phyloP scores from a whole-genome alignment of 148 eudicot species.

The Euryodendron excelsum region DNA sequence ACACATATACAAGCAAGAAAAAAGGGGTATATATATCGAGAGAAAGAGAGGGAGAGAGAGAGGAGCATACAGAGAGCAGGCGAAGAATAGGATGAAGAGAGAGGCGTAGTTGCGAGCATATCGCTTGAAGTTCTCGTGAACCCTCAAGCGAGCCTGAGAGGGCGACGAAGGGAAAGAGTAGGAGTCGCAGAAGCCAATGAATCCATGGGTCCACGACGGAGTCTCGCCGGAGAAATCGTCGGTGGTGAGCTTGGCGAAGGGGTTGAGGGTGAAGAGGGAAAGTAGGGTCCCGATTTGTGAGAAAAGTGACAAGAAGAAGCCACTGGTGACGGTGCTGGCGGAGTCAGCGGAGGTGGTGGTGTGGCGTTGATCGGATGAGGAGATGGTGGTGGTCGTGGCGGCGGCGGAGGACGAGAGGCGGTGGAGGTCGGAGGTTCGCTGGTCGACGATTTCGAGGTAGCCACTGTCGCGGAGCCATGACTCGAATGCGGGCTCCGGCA shows the following conservation, averaged over 20 bases:
- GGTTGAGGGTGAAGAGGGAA: conserved; percentile 72
- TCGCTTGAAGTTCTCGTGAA: conserved; percentile 84
- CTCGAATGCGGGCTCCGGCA: conserved; percentile 81
- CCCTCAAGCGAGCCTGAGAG: conserved; percentile 64
- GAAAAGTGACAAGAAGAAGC: conserved; percentile 36
- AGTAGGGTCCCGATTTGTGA: conserved; percentile 45
- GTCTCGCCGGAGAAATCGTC: conserved; percentile 56
- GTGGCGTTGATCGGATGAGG: too few relatives aligned
- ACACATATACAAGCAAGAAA: not conserved
- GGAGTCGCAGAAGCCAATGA: conserved; percentile 50
- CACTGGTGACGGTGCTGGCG: conserved; percentile 20
- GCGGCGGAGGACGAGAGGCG: conserved; percentile 49
- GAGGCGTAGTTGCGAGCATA: conserved; percentile 71
- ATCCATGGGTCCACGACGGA: conserved; percentile 56
- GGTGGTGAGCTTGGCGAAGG: conserved; percentile 62
- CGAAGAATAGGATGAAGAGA: conserved; percentile 61
- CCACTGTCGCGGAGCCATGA: conserved; percentile 96
- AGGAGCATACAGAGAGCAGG: conserved; percentile 66
- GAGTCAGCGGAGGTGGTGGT: conserved; percentile 12
- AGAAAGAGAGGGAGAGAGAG: conserved; percentile 7
- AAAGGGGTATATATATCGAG: not conserved
- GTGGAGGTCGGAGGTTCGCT: conserved; percentile 79
- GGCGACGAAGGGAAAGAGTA: conserved; percentile 74
- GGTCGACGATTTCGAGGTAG: conserved; percentile 85
- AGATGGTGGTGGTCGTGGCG: conserved; percentile 16